Evolutionary conservation across 1,139 yeast species (phyloP).

Genomic region (Tardiomyces depauwii): DNA sequence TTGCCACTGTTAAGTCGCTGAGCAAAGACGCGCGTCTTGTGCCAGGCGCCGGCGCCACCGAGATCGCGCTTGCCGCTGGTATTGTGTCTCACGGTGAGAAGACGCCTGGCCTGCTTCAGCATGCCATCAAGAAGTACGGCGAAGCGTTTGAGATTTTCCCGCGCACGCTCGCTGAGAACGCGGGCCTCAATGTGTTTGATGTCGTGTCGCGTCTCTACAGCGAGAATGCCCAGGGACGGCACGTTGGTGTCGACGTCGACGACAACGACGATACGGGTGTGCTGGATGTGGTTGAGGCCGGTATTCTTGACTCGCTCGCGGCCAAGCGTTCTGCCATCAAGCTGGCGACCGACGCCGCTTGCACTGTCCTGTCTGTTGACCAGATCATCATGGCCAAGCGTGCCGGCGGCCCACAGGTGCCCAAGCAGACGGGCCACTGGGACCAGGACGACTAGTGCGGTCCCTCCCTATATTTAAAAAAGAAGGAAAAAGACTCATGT

Average conservation of each 20-base stretch:
- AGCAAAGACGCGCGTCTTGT: constrained; percentile 68
- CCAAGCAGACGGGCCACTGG: constrained; percentile 92
- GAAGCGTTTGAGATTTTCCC: constrained; percentile 93
- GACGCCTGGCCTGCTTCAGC: constrained; percentile 86
- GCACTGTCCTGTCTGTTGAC: constrained; percentile 80
- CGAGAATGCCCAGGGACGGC: constrained; percentile 47
- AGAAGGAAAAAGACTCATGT: not conserved
- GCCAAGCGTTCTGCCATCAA: constrained; percentile 81
- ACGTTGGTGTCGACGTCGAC: constrained; percentile 65
- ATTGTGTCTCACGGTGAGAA: constrained; percentile 79
- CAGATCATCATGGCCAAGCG: constrained; percentile 91
- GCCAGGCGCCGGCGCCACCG: constrained; percentile 98
- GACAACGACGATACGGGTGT: constrained; percentile 51
- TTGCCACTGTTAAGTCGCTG: constrained; percentile 80
- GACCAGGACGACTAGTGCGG: constrained; percentile 66
- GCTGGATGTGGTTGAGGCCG: constrained; percentile 55
- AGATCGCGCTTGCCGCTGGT: constrained; percentile 73
- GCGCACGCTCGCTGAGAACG: constrained; percentile 84
- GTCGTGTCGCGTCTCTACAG: constrained; percentile 80
- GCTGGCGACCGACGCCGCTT: constrained; percentile 93
- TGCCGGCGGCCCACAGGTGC: constrained; percentile 95
- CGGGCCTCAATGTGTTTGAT: constrained; percentile 87
- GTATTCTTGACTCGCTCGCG: constrained; percentile 68
- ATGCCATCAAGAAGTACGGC: constrained; percentile 90
- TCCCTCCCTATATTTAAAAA: not conserved